Evolutionary conservation across 139 green algal genomes (phyloP), one percentile per base, ranked within the genome.

Genomic region (Picochlorum sp.): DNA sequence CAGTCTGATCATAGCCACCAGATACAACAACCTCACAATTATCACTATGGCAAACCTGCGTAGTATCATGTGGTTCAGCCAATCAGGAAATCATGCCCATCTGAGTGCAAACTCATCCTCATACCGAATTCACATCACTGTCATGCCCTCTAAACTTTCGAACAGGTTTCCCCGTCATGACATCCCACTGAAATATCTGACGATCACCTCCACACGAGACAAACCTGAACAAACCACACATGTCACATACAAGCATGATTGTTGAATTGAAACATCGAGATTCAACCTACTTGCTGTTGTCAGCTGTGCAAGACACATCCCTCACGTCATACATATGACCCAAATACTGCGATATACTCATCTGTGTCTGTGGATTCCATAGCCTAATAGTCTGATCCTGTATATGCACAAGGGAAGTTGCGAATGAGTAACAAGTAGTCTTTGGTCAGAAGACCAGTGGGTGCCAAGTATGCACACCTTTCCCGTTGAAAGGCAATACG

Each of bases 161-260:
- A 5, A 98, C 82, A 56, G 90, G 85, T 9, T 65, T 66, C 11
- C 83, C 92, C 11, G 80, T 82, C 4, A 76, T 67, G 2, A 98
- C 93, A 63, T 98, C 93, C 92, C 92, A 97, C 21, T 92, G 61
- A 66, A 97, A 94, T 4, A 97, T 71, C 63, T 89, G 64, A 11
- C 69, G 64, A 74, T 98, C 93, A 20, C 84, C 89, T 2, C 93
- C 93, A 62, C 84, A 89, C 0, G 85, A 94, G 0, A 85, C 88
- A 75, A 98, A 74, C 66, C 76, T 84, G 78, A 15, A 65, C 21
- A 21, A 45, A 8, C 18, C 58, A 65, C 6, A 52, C 0, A 65
- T 5, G 23, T 34, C 32, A 18, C 7, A 34, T 30, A 28, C 16
- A 23, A 65, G 21, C 7, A 30, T 58, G 13, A 16, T 8, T 58